These are phyloP conservation scores for Linum lewisii DNA, from an alignment of 345 rosid species.

Conservation along the genomic window DNA sequence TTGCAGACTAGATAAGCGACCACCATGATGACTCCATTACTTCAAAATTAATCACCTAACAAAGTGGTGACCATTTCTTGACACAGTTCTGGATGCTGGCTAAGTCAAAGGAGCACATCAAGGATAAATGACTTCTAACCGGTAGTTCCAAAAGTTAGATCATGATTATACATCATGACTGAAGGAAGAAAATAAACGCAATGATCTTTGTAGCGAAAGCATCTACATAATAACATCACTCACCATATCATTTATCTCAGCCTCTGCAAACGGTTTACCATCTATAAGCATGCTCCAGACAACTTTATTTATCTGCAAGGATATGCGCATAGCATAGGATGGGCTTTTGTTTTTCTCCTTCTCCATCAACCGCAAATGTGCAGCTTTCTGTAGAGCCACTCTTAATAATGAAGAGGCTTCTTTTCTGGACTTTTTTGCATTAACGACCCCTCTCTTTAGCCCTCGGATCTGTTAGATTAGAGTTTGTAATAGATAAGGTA, in stretches of 20 bases:
- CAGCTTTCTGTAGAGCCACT: slow-evolving; percentile 80
- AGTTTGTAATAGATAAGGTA: slow-evolving; percentile 3
- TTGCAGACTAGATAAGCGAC: too few species aligned
- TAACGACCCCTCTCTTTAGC: slow-evolving; percentile 62
- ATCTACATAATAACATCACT: slow-evolving; percentile 14
- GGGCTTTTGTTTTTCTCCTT: slow-evolving; percentile 98
- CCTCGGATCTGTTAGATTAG: slow-evolving; percentile 58
- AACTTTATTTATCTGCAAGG: slow-evolving; percentile 75
- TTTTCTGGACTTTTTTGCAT: slow-evolving; percentile 68
- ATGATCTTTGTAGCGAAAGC: background rate
- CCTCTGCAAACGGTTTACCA: slow-evolving; percentile 97
- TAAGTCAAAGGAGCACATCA: too few species aligned
- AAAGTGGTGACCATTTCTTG: too few species aligned
- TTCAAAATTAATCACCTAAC: too few species aligned
- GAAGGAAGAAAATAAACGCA: background rate
- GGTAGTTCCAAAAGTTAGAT: background rate
- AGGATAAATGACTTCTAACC: too few species aligned
- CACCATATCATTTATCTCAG: slow-evolving; percentile 98
- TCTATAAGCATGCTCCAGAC: slow-evolving; percentile 98
- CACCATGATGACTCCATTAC: too few species aligned
- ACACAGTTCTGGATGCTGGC: too few species aligned
- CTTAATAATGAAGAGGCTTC: slow-evolving; percentile 70
- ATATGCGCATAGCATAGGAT: slow-evolving; percentile 94
- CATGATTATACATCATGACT: background rate
- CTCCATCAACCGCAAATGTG: slow-evolving; percentile 79